These are phyloP conservation scores for Sordaria brevicollis DNA, from an alignment of 495 filamentous ascomycete species.

Conservation along the genomic window DNA sequence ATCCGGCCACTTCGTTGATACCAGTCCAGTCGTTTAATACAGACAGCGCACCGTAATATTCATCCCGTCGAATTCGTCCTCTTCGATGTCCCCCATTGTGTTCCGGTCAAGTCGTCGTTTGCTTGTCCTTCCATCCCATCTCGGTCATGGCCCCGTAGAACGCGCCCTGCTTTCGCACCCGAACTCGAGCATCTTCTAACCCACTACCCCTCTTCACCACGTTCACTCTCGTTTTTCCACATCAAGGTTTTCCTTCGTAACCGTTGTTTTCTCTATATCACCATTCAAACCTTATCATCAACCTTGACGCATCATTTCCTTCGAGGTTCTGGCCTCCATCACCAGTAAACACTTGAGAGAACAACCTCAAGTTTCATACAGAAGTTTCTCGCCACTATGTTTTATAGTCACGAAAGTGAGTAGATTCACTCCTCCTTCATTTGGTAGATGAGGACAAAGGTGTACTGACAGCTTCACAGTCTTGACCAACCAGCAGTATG, in stretches of 20 bases:
- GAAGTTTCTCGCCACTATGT: slow-evolving; percentile 44
- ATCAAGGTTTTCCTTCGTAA: background rate
- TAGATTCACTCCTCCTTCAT: slow-evolving; percentile 3
- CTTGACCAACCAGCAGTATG: slow-evolving; percentile 77
- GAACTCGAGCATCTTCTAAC: background rate
- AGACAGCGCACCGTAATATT: background rate
- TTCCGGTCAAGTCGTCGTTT: background rate
- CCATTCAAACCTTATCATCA: background rate
- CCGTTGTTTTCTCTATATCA: background rate
- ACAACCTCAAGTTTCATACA: background rate
- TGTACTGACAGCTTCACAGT: slow-evolving; percentile 40
- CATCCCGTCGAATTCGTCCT: background rate
- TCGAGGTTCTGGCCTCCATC: background rate
- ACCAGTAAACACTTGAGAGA: background rate
- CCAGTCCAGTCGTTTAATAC: background rate
- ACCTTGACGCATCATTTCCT: background rate
- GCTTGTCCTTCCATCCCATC: background rate
- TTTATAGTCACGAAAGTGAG: slow-evolving; percentile 87
- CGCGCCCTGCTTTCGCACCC: background rate
- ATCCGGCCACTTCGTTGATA: background rate
- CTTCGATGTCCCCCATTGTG: background rate
- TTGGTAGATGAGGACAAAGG: background rate
- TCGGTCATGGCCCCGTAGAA: background rate
- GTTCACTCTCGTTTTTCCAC: background rate
- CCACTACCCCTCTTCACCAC: background rate